Percentiles rank a stretch among this genome's conserved stretches.
These are phyloP conservation scores for Colletotrichum orchidophilum DNA, from an alignment of 2,329 filamentous ascomycete genomes.

Conservation along the genomic window DNA sequence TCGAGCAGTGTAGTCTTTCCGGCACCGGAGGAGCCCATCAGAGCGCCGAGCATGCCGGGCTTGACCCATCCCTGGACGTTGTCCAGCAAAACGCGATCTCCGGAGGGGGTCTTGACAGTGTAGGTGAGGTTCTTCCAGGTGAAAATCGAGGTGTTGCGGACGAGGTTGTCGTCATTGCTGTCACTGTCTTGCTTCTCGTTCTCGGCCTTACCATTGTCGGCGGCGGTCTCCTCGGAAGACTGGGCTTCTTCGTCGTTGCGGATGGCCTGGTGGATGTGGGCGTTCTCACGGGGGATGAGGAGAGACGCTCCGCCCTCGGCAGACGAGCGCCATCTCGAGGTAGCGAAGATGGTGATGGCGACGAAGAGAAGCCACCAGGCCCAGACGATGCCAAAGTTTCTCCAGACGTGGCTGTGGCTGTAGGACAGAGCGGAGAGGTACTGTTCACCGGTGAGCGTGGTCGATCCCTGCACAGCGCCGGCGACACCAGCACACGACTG, in stretches of 20 bases:
- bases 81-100: conserved; percentile 76
- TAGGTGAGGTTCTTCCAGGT: conserved; percentile 80
- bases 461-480: conserved; percentile 60
- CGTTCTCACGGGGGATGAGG: conserved; percentile 69
- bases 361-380: conserved; percentile 71
- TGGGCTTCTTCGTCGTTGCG: conserved; percentile 60
- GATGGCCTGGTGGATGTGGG: conserved; percentile 46
- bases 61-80: conserved; percentile 87
- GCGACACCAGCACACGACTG: conserved; percentile 67
- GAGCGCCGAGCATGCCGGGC: conserved; percentile 76
- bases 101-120: conserved; percentile 69
- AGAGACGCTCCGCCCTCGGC: conserved; percentile 63
- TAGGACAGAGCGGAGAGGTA: conserved; percentile 67
- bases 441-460: conserved; percentile 63
- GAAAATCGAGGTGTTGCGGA: conserved; percentile 74
- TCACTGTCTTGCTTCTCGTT: conserved; percentile 32
- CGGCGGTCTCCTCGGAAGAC: conserved; percentile 12
- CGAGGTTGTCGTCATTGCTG: conserved; percentile 51
- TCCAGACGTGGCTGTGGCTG: conserved; percentile 61
- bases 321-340: conserved; percentile 63
- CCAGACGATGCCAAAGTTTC: conserved; percentile 70
- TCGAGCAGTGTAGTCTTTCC: conserved; percentile 89
- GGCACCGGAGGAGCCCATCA: conserved; percentile 85
- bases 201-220: conserved; percentile 46
- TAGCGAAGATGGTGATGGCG: conserved; percentile 65